A percentile compares a stretch with the other conserved stretches of the same genome.
Conservation (phyloP, 495 filamentous ascomycete genomes). For the Aspergillus conjunctus region DNA sequence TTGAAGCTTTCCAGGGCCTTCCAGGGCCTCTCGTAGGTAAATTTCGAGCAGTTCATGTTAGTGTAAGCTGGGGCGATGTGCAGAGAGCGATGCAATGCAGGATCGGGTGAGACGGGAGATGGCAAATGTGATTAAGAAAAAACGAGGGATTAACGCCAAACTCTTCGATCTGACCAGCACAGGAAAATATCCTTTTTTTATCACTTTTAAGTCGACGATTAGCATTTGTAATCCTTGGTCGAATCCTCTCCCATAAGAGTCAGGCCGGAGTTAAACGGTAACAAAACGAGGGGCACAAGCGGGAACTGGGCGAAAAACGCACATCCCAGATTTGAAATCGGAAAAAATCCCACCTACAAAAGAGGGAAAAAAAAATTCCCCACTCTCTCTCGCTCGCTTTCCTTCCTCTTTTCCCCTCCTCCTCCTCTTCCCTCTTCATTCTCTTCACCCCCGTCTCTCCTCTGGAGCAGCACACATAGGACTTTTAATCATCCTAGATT, state of each 20-base stretch:
- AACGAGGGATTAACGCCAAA: neutral
- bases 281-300: constrained; percentile 26
- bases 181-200: too few relatives aligned
- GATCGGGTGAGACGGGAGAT: neutral
- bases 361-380: constrained; percentile 35
- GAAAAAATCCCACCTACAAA: constrained; percentile 28
- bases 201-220: neutral
- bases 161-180: neutral
- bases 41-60: neutral
- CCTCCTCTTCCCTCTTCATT: constrained; percentile 25
- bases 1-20: too few relatives aligned
- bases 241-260: neutral
- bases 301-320: constrained; percentile 32
- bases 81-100: neutral
- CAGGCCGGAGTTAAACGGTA: constrained; percentile 21
- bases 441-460: constrained; percentile 32
- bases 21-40: neutral
- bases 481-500: constrained; percentile 33
- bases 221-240: constrained; percentile 7
- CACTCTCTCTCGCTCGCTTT: constrained; percentile 43
- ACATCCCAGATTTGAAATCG: constrained; percentile 38
- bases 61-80: neutral
- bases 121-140: neutral
- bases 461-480: constrained; percentile 51
- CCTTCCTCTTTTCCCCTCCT: constrained; percentile 32